Base-by-base conservation (phyloP, 768 basidiomycete species). In the Rhodotorula paludigena region DNA sequence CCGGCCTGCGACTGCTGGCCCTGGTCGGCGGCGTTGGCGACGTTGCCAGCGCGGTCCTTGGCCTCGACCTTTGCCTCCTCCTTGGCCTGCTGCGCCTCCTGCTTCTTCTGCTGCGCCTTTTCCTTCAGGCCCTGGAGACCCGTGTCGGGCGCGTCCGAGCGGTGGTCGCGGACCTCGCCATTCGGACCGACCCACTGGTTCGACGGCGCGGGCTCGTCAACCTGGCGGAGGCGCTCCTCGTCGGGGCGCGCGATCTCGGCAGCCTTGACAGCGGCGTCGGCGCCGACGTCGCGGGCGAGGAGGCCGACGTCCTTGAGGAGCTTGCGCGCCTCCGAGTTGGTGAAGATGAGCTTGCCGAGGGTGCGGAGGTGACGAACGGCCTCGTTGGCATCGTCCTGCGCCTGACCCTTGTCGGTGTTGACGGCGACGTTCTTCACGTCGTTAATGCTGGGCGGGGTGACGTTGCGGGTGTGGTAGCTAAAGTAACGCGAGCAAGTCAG, bases 291-390 rank as follows among this genome's bases (percentile, higher is more conserved):
- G 32, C 69, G 79, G 6, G 69, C 80, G 66, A 81, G 75, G 60
- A 79, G 69, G 38, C 79, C 78, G 58, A 80, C 60, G 70, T 81
- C 80, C 53, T 75, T 76, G 35, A 76, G 55, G 47, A 77, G 74
- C 69, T 72, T 72, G 44, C 70, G 67, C 32, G 68, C 71, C 55
- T 75, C 81, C 0, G 89, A 87, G 80, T 99, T 99, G 76, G 93
- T 94, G 69, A 92, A 82, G 75, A 97, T 82, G 74, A 97, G 87
- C 49, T 75, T 76, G 51, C 70, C 82, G 54, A 99, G 84, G 0
- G 92, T 92, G 71, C 92, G 89, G 23, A 97, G 84, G 78, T 97
- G 90, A 62, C 83, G 83, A 53, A 89, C 84, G 30, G 91, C 90
- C 77, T 85, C 77, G 65, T 86, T 80, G 39, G 82, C 80, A 54